phyloP scores from a whole-genome alignment of 768 basidiomycete genomes.

The Phaffia australis region DNA sequence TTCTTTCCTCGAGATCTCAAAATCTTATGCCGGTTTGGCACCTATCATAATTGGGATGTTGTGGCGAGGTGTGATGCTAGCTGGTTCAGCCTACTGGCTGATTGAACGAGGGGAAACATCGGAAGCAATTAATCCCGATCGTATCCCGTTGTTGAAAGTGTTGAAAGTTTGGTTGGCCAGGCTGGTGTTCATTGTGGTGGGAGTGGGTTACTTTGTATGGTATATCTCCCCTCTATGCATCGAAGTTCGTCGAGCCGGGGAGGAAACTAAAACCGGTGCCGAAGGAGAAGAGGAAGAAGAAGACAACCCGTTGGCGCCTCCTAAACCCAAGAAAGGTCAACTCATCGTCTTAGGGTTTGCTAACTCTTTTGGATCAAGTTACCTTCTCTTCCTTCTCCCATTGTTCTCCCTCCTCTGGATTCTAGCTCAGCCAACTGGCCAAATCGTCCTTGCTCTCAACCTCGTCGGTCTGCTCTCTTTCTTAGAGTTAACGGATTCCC shows the following conservation, averaged over 20 bases:
- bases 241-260: constrained; percentile 44
- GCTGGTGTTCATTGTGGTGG: constrained; percentile 43
- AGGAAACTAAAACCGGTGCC: constrained; percentile 27
- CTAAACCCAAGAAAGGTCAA: constrained; percentile 32
- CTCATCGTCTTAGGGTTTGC: constrained; percentile 64
- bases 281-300: constrained; percentile 26
- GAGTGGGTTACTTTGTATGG: constrained; percentile 54
- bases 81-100: constrained; percentile 61
- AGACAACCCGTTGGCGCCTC: constrained; percentile 14
- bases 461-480: constrained; percentile 59
- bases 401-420: constrained; percentile 51
- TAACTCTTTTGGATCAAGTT: constrained; percentile 80
- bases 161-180: constrained; percentile 56
- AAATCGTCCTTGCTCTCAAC: constrained; percentile 58
- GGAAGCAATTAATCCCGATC: constrained; percentile 31
- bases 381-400: constrained; percentile 68
- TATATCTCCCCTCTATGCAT: constrained; percentile 63
- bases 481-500: constrained; percentile 70
- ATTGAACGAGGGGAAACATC: constrained; percentile 64
- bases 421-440: constrained; percentile 67
- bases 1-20: constrained; percentile 52
- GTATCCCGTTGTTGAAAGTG: constrained; percentile 43
- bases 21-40: constrained; percentile 65
- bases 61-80: constrained; percentile 50
- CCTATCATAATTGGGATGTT: constrained; percentile 48